These are phyloP conservation scores for Xylariaceae sp. DNA, from an alignment of 2,329 filamentous ascomycete species.

Conservation along the genomic window DNA sequence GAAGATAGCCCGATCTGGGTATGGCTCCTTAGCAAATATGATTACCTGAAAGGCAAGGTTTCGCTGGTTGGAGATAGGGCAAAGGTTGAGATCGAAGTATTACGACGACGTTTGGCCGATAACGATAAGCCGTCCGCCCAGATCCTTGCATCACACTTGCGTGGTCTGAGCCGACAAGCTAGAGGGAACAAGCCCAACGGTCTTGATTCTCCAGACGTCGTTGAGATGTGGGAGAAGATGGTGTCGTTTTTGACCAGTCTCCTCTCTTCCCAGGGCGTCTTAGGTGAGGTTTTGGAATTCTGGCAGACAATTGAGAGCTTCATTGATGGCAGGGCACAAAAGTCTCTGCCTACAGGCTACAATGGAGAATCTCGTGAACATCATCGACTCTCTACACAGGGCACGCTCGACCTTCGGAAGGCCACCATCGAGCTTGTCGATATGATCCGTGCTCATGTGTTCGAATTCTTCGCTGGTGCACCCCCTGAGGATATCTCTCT, in stretches of 20 bases:
- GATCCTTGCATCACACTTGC: constrained; percentile 69
- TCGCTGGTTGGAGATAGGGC: constrained; percentile 76
- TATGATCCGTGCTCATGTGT: constrained; percentile 74
- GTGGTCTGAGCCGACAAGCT: constrained; percentile 65
- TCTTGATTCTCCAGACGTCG: constrained; percentile 74
- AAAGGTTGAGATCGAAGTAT: constrained; percentile 86
- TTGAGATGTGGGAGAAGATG: constrained; percentile 92
- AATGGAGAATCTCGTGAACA: constrained; percentile 78
- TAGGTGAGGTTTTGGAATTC: constrained; percentile 88
- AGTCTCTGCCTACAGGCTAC: constrained; percentile 71
- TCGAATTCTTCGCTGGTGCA: constrained; percentile 78
- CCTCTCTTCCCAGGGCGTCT: constrained; percentile 72
- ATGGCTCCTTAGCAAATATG: constrained; percentile 87
- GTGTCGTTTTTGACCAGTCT: constrained; percentile 68
- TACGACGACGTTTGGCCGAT: constrained; percentile 74
- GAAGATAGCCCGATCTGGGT: constrained; percentile 96
- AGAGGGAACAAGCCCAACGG: constrained; percentile 57
- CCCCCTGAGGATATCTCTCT: constrained; percentile 88
- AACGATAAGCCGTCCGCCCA: constrained; percentile 67
- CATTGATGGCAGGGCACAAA: constrained; percentile 79
- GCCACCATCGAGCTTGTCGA: constrained; percentile 79
- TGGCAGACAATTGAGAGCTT: constrained; percentile 92
- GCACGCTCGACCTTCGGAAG: constrained; percentile 67
- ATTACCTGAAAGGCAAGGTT: constrained; percentile 84
- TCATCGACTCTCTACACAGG: constrained; percentile 71